These are phyloP conservation scores for Blastomyces percursus DNA, from an alignment of 2,329 filamentous ascomycete species.

Conservation along the genomic window DNA sequence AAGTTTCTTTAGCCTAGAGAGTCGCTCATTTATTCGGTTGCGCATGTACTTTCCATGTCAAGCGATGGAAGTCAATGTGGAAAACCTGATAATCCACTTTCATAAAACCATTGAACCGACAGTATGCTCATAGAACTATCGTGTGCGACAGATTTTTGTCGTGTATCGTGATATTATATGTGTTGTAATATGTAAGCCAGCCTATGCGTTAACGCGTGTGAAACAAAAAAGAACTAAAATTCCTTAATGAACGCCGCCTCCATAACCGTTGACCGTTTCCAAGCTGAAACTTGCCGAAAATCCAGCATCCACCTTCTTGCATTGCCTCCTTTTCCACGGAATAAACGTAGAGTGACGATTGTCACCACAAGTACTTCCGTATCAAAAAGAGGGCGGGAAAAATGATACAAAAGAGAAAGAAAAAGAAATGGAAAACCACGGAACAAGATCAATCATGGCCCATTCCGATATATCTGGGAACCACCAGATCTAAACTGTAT, in stretches of 20 bases:
- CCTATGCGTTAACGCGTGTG: neutral
- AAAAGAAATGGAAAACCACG: neutral
- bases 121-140: neutral
- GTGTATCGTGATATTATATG: neutral
- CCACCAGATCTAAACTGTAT: constrained; percentile 41
- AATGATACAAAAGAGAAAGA: neutral
- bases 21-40: neutral
- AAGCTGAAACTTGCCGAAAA: neutral
- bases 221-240: neutral
- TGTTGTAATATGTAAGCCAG: neutral
- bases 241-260: neutral
- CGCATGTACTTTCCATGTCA: neutral
- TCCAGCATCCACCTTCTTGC: neutral
- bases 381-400: neutral
- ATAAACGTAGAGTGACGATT: neutral
- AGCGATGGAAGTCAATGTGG: neutral
- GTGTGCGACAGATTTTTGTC: neutral
- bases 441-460: constrained; percentile 11
- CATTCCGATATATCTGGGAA: constrained; percentile 39
- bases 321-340: neutral
- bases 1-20: neutral
- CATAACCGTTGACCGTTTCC: neutral
- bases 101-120: neutral
- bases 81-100: neutral
- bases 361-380: too few species aligned